Conservation (phyloP, 225 moss, liverwort and hornwort genomes). For the Bryum argenteum region DNA sequence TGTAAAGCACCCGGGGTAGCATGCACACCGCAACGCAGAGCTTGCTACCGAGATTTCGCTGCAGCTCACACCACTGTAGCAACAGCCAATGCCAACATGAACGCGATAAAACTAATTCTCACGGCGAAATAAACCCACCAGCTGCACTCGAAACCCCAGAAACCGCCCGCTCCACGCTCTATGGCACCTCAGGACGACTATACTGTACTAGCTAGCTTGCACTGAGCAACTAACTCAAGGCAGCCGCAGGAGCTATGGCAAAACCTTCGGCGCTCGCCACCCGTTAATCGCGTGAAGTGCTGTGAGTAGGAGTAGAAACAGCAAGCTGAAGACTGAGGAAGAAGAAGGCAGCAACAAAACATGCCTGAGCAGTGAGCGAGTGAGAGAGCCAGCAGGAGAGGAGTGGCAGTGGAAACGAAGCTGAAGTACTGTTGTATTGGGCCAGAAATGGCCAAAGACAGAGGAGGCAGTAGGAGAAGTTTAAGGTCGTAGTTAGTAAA, state of each 20-base stretch:
- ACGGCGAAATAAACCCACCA: constrained; percentile 7
- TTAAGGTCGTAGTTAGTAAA: background rate
- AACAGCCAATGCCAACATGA: constrained; percentile 10
- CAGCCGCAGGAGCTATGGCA: constrained; percentile 17
- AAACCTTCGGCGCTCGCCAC: constrained; percentile 12
- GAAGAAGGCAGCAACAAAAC: background rate
- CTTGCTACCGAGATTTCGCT: constrained; percentile 12
- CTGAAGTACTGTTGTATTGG: background rate
- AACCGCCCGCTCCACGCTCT: constrained; percentile 22
- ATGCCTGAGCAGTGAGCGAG: constrained; percentile 3
- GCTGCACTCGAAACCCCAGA: constrained; percentile 35
- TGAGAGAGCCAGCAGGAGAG: background rate
- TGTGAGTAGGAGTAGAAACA: background rate
- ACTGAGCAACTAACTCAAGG: constrained; percentile 14
- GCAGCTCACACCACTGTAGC: constrained; percentile 22
- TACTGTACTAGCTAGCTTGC: constrained; percentile 14
- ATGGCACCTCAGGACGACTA: background rate
- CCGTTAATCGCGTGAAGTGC: background rate
- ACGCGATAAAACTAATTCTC: constrained; percentile 1
- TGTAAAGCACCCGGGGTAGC: background rate
- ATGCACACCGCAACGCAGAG: background rate
- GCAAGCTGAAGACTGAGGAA: background rate
- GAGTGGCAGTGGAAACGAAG: constrained; percentile 20
- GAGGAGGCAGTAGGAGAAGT: background rate
- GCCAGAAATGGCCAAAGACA: background rate